Conservation (phyloP, 345 rosid genomes). For the Trapa bicornis region DNA sequence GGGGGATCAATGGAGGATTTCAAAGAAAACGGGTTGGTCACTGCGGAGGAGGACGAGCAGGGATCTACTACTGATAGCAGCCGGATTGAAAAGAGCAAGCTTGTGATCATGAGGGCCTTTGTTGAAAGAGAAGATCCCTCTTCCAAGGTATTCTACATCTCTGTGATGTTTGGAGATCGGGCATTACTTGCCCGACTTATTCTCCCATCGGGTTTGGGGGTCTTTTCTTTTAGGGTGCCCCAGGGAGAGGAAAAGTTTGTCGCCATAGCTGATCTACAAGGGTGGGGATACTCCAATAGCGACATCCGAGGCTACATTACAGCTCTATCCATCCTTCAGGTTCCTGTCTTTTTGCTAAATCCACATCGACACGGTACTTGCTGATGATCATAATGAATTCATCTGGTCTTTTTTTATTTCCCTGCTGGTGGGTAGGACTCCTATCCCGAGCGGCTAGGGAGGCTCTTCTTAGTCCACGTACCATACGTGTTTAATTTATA, state of each 20-base stretch:
- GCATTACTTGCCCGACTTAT: background rate
- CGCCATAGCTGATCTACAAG: constrained; percentile 59
- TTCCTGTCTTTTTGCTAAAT: constrained; percentile 7
- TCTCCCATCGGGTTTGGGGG: background rate
- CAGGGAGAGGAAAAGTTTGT: constrained; percentile 64
- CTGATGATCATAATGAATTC: background rate
- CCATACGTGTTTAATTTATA: constrained; percentile 46
- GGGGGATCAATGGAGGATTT: background rate
- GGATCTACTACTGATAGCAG: constrained; percentile 15
- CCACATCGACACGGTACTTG: background rate
- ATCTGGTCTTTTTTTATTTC: background rate
- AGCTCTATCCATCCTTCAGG: constrained; percentile 68
- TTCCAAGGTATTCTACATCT: constrained; percentile 28
- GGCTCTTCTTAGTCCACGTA: constrained; percentile 47
- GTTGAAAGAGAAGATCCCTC: constrained; percentile 59
- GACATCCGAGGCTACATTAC: constrained; percentile 73
- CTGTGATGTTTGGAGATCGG: no score
- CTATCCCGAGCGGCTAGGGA: constrained; percentile 83
- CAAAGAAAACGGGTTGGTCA: background rate
- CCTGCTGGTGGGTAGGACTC: constrained; percentile 41
- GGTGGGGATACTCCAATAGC: constrained; percentile 66
- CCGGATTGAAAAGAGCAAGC: constrained; percentile 56
- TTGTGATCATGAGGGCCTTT: constrained; percentile 61
- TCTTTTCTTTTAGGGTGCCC: constrained; percentile 43
- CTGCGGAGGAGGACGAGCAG: constrained; percentile 4